phyloP scores from a whole-genome alignment of 106 monocot species.

The Chionographis japonica region DNA sequence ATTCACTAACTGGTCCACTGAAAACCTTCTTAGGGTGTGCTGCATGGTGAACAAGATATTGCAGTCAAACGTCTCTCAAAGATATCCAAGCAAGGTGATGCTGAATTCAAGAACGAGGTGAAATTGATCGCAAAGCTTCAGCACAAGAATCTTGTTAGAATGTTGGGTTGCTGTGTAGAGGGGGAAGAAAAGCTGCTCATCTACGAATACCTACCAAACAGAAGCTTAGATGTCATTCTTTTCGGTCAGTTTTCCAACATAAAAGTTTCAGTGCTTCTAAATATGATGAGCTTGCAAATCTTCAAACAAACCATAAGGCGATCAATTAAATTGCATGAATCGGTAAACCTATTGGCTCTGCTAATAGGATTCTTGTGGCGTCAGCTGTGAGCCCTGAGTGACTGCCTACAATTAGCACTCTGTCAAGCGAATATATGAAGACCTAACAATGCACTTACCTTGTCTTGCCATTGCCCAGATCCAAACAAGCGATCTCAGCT shows the following conservation, averaged over 20 bases:
- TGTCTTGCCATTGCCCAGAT: conserved; percentile 12
- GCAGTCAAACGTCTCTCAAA: conserved; percentile 40
- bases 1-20: too few relatives aligned
- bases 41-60: conserved; percentile 19
- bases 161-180: conserved; percentile 37
- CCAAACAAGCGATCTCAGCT: conserved; percentile 18
- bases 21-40: conserved; percentile 18
- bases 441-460: too few relatives aligned
- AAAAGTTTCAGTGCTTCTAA: too few relatives aligned
- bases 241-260: conserved; percentile 27
- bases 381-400: too few relatives aligned
- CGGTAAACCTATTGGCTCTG: too few relatives aligned
- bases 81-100: conserved; percentile 25
- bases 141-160: conserved; percentile 39
- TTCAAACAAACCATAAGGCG: too few relatives aligned
- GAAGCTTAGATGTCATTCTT: conserved; percentile 42
- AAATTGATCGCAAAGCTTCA: conserved; percentile 38
- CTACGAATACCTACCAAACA: conserved; percentile 41
- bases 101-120: conserved; percentile 41
- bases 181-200: conserved; percentile 12
- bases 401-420: too few relatives aligned
- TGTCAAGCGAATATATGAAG: too few relatives aligned
- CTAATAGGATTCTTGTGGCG: too few relatives aligned
- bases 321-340: too few relatives aligned
- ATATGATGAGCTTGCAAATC: too few relatives aligned